A percentile compares a stretch with the other conserved stretches of the same genome.
These are phyloP conservation scores for Yamadazyma dushanensis DNA, from an alignment of 1,139 yeast species.

Conservation along the genomic window DNA sequence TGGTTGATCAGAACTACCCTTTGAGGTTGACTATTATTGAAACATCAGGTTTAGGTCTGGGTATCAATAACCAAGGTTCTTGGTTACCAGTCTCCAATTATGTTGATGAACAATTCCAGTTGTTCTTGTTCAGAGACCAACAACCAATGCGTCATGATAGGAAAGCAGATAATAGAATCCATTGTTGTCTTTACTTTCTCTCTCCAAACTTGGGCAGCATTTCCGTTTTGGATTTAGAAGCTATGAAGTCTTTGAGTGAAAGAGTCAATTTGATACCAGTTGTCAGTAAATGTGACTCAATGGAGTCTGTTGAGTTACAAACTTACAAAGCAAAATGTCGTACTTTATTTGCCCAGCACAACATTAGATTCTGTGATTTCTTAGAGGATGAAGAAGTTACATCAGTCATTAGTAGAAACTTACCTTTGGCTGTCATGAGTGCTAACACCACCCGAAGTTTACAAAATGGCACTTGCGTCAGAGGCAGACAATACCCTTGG, in stretches of 20 bases:
- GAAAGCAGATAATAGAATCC: conserved; percentile 61
- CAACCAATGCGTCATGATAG: conserved; percentile 59
- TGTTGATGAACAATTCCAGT: conserved; percentile 61
- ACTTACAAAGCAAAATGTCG: conserved; percentile 47
- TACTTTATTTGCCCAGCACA: conserved; percentile 43
- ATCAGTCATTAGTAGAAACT: conserved; percentile 27
- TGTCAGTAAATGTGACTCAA: conserved; percentile 72
- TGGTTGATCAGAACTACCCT: conserved; percentile 52
- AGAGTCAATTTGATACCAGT: conserved; percentile 77
- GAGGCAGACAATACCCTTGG: conserved; percentile 74
- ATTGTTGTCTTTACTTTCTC: conserved; percentile 74
- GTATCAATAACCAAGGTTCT: conserved; percentile 45
- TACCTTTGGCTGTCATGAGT: conserved; percentile 66
- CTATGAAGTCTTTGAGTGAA: conserved; percentile 65
- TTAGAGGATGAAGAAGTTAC: conserved; percentile 42
- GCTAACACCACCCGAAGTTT: conserved; percentile 37
- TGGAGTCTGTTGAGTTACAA: conserved; percentile 42
- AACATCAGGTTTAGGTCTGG: conserved; percentile 35
- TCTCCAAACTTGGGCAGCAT: conserved; percentile 56
- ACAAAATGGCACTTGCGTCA: conserved; percentile 38
- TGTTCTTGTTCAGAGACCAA: conserved; percentile 62
- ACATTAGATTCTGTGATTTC: conserved; percentile 59
- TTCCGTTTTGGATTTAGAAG: conserved; percentile 58
- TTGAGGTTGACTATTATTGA: conserved; percentile 49
- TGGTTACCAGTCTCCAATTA: conserved; percentile 61